Base-by-base conservation (phyloP, 2,329 filamentous ascomycete genomes). In the Cladosporium oxysporum region DNA sequence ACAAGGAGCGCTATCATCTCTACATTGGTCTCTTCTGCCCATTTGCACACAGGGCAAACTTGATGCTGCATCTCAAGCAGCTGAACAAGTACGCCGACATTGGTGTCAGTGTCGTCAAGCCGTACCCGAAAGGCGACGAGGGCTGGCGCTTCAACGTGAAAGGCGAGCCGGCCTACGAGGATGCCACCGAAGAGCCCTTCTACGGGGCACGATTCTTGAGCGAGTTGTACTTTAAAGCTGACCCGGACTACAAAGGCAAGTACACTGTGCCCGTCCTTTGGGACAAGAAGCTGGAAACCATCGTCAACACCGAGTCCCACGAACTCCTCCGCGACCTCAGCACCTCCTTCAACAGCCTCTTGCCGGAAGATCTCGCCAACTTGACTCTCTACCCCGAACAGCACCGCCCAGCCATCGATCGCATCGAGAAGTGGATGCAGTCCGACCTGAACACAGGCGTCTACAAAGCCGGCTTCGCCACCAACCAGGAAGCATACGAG, bases 71-170 rank as follows among this genome's bases (percentile, higher is more conserved):
- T 58, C 78, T 89, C 58, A 87, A 88, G 71, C 84, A 84, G 37
- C 80, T 90, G 2, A 79, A 83, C 37, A 75, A 82, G 12, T 78
- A 84, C 41, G 74, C 73, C 5, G 73, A 72, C 10, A 83, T 89
- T 52, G 79, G 83, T 6, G 71, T 88, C 23, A 87, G 84, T 1
- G 79, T 89, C 4, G 87, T 90, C 1, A 85, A 85, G 69, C 84
- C 88, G 0, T 90, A 90, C 68, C 88, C 88, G 0, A 91, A 90
- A 73, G 87, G 88, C 37, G 89, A 86, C 85, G 85, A 85, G 0
- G 87, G 86, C 16, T 88, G 86, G 86, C 79, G 81, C 33, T 90
- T 90, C 70, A 76, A 76, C 50, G 69, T 73, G n/a, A 55, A 66
- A 18, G 83, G 86, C 0, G 76, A 76, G 2, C 78, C 79, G 0